These are phyloP conservation scores for Hypsizygus marmoreus DNA, from an alignment of 768 basidiomycete genomes.

Conservation along the genomic window DNA sequence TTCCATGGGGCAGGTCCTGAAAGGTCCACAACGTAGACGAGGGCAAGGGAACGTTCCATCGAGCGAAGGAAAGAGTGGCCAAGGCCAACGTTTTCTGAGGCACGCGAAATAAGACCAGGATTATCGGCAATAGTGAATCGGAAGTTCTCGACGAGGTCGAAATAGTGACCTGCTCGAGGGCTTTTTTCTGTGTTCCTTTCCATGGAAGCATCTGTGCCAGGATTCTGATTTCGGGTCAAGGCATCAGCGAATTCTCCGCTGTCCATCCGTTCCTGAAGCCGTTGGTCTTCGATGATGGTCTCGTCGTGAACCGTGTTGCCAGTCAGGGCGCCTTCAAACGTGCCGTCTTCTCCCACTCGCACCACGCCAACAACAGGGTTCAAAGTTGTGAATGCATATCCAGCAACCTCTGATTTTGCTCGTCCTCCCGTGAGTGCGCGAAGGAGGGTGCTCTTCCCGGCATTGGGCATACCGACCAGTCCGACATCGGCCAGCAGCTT, in stretches of 20 bases:
- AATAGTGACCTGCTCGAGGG: slow-evolving; percentile 46
- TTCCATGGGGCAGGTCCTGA: slow-evolving; percentile 73
- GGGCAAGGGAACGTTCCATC: slow-evolving; percentile 87
- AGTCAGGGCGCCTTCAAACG: slow-evolving; percentile 62
- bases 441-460: slow-evolving; percentile 89
- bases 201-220: slow-evolving; percentile 18
- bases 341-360: slow-evolving; percentile 77
- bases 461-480: slow-evolving; percentile 94
- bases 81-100: slow-evolving; percentile 88
- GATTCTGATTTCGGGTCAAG: slow-evolving; percentile 50
- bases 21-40: slow-evolving; percentile 93
- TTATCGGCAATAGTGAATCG: slow-evolving; percentile 98
- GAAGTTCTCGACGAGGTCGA: slow-evolving; percentile 69
- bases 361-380: slow-evolving; percentile 94
- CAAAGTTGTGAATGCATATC: slow-evolving; percentile 93
- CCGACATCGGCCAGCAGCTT: slow-evolving; percentile 96
- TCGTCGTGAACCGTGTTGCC: slow-evolving; percentile 63
- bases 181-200: slow-evolving; percentile 16
- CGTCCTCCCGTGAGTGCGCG: slow-evolving; percentile 86
- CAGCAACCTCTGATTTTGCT: slow-evolving; percentile 82
- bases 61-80: slow-evolving; percentile 93
- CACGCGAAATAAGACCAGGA: slow-evolving; percentile 84
- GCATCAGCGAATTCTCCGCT: slow-evolving; percentile 54
- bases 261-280: slow-evolving; percentile 46
- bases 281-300: slow-evolving; percentile 56